Conservation (phyloP, 225 moss, liverwort and hornwort genomes). For the Marchantia paleacea region DNA sequence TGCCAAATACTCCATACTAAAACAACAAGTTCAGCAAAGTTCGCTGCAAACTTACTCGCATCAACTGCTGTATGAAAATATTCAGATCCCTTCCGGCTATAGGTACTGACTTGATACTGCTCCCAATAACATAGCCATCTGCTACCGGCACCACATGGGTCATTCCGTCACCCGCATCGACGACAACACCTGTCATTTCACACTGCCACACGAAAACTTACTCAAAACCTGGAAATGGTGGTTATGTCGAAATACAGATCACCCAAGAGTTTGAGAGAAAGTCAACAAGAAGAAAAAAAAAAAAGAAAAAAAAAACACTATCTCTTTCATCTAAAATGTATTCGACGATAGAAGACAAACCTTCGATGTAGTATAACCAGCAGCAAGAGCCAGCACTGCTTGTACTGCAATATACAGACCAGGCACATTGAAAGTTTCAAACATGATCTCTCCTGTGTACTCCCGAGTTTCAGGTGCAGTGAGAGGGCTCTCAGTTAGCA, state of each 20-base stretch:
- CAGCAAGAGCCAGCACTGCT: constrained; percentile 87
- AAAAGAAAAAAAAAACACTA: neutral
- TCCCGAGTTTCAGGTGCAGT: constrained; percentile 91
- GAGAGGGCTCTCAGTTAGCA: constrained; percentile 86
- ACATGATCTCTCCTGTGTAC: constrained; percentile 95
- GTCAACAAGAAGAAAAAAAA: neutral
- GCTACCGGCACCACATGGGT: constrained; percentile 92
- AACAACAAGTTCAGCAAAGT: neutral
- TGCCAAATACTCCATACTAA: neutral
- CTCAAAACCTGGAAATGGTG: constrained; percentile 4
- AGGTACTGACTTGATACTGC: constrained; percentile 91
- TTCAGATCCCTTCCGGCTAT: constrained; percentile 82
- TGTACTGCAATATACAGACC: constrained; percentile 91
- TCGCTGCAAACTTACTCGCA: constrained; percentile 55
- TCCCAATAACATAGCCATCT: constrained; percentile 92
- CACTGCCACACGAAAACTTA: constrained; percentile 54
- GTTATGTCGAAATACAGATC: neutral
- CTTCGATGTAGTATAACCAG: constrained; percentile 92
- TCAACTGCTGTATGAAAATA: constrained; percentile 79
- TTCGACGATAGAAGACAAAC: constrained; percentile 30
- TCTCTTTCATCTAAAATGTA: neutral
- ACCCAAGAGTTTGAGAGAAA: neutral
- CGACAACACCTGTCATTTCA: constrained; percentile 98
- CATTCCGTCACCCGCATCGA: constrained; percentile 96
- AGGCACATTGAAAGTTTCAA: constrained; percentile 91